phyloP scores from a whole-genome alignment of 2,329 filamentous ascomycete species.

The Phialophora tarda region DNA sequence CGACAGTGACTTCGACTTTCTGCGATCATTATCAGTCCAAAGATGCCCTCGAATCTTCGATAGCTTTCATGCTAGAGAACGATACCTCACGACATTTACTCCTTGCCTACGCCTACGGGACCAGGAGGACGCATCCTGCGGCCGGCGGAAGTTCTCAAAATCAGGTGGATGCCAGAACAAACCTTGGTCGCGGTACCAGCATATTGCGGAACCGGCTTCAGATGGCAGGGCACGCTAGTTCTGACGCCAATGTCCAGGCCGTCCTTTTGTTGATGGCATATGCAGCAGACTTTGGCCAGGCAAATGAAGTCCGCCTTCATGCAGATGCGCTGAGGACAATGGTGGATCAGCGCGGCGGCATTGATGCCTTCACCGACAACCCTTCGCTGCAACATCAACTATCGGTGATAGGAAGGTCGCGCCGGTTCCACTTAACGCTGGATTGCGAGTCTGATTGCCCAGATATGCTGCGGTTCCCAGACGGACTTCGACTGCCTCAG shows the following conservation, averaged over 20 bases:
- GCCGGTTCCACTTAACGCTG: constrained; percentile 33
- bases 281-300: constrained; percentile 34
- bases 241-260: constrained; percentile 37
- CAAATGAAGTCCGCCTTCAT: constrained; percentile 32
- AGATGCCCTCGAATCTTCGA: constrained; percentile 19
- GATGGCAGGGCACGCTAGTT: constrained; percentile 29
- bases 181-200: constrained; percentile 35
- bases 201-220: constrained; percentile 36
- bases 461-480: constrained; percentile 28
- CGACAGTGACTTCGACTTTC: constrained; percentile 22
- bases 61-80: constrained; percentile 32
- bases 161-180: constrained; percentile 31
- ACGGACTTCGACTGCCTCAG: constrained; percentile 20
- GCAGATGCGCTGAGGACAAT: constrained; percentile 35
- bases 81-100: constrained; percentile 32
- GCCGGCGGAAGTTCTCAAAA: constrained; percentile 28
- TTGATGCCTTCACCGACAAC: constrained; percentile 30
- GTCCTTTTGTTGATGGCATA: constrained; percentile 38
- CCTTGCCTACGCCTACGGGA: constrained; percentile 31
- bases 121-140: constrained; percentile 19
- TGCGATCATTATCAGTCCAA: constrained; percentile 23
- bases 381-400: constrained; percentile 33
- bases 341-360: constrained; percentile 35
- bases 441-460: constrained; percentile 26
- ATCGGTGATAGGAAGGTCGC: constrained; percentile 28